A percentile compares a stretch with the other conserved stretches of the same genome.
Evolutionary conservation across 345 rosid species (phyloP).

Genomic region (Heritiera littoralis): DNA sequence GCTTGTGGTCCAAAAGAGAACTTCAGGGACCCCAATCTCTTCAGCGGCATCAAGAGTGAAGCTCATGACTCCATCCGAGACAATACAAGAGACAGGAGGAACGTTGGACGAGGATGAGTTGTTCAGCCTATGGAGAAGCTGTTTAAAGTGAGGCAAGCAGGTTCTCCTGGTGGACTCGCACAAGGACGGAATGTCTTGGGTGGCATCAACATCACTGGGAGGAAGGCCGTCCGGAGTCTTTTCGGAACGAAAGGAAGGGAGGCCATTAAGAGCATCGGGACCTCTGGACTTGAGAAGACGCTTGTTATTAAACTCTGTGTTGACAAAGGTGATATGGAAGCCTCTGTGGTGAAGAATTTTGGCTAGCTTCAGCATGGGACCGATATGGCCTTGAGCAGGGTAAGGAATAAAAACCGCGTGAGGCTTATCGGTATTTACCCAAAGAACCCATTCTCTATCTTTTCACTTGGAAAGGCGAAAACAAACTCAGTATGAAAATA

Average conservation of each 20-base stretch:
- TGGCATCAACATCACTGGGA: constrained; percentile 33
- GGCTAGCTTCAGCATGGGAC: constrained; percentile 51
- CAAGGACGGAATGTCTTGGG: constrained; percentile 47
- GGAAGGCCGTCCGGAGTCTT: constrained; percentile 53
- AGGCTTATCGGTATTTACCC: constrained; percentile 18
- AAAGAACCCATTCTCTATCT: constrained; percentile 26
- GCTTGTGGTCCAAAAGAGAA: constrained; percentile 46
- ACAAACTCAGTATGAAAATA: background rate
- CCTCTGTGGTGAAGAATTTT: constrained; percentile 50
- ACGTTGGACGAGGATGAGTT: background rate
- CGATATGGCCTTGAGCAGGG: constrained; percentile 60
- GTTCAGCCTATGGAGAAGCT: constrained; percentile 36
- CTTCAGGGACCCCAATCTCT: constrained; percentile 39
- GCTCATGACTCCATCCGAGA: constrained; percentile 46
- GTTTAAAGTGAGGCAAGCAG: constrained; percentile 37
- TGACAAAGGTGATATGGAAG: constrained; percentile 57
- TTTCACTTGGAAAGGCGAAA: background rate
- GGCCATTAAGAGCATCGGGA: constrained; percentile 31
- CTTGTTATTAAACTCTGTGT: constrained; percentile 47
- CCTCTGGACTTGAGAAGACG: constrained; percentile 46
- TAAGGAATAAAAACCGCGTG: constrained; percentile 55
- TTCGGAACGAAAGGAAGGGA: constrained; percentile 43
- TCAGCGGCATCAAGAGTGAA: constrained; percentile 46
- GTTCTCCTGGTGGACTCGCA: constrained; percentile 35
- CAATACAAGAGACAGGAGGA: constrained; percentile 43